Conservation (phyloP, 805 yeast genomes). For the Debaryomyces maramus region DNA sequence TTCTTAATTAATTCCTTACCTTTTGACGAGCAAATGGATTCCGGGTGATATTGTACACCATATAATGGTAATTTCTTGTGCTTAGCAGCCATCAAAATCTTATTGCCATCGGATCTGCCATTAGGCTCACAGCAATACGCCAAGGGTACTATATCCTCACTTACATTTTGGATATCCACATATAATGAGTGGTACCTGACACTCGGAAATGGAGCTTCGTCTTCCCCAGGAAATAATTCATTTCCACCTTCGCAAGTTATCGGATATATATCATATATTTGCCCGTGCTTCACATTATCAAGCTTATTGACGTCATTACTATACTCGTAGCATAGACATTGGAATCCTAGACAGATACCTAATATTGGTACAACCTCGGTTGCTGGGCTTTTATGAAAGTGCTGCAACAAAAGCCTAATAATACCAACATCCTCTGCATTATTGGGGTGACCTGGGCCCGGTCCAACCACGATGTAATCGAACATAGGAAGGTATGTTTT, state of each 20-base stretch:
- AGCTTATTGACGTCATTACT: constrained; percentile 60
- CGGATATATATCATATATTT: constrained; percentile 56
- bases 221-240: constrained; percentile 25
- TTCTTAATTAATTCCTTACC: constrained; percentile 63
- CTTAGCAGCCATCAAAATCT: constrained; percentile 76
- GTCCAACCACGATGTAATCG: constrained; percentile 84
- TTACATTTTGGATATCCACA: constrained; percentile 36
- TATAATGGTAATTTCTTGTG: constrained; percentile 66
- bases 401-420: constrained; percentile 55
- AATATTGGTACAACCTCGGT: constrained; percentile 56
- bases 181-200: constrained; percentile 89
- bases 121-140: constrained; percentile 56
- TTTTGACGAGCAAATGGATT: constrained; percentile 76
- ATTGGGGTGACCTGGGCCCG: constrained; percentile 94
- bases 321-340: constrained; percentile 64
- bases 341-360: constrained; percentile 95
- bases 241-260: constrained; percentile 39
- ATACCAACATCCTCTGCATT: constrained; percentile 67
- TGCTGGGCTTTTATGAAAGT: constrained; percentile 14
- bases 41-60: constrained; percentile 98
- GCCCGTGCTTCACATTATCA: constrained; percentile 78
- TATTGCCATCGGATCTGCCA: constrained; percentile 19
- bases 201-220: constrained; percentile 52
- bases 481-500: constrained; percentile 47
- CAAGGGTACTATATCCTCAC: constrained; percentile 49